These are phyloP conservation scores for Nicotiana undulata DNA, from an alignment of 257 asterid species.

Conservation along the genomic window DNA sequence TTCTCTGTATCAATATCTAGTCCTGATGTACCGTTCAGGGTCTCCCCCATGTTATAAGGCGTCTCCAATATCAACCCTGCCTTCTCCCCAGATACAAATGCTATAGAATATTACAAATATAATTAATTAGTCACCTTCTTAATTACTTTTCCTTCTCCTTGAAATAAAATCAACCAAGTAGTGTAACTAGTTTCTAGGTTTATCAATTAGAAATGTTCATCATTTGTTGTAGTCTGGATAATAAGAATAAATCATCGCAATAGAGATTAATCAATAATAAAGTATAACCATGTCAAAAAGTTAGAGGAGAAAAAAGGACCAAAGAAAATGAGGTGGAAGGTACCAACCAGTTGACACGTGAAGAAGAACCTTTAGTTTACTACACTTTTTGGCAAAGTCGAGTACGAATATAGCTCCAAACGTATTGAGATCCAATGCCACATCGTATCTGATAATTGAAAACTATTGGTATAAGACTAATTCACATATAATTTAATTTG, in stretches of 20 bases:
- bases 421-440: slow-evolving; percentile 54
- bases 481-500: background rate
- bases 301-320: background rate
- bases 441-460: slow-evolving; percentile 48
- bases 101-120: slow-evolving; percentile 9
- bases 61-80: slow-evolving; percentile 30
- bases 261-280: background rate
- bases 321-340: background rate
- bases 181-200: too few relatives aligned
- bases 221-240: background rate
- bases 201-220: background rate
- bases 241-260: background rate
- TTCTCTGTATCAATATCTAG: slow-evolving; percentile 33
- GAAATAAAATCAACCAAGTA: too few relatives aligned
- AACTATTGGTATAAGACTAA: background rate
- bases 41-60: slow-evolving; percentile 23
- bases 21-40: slow-evolving; percentile 28
- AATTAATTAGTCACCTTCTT: background rate
- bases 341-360: slow-evolving; percentile 79
- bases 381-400: slow-evolving; percentile 51
- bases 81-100: slow-evolving; percentile 38
- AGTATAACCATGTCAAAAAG: background rate
- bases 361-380: slow-evolving; percentile 37
- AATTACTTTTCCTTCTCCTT: background rate
- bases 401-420: slow-evolving; percentile 51